Base-by-base conservation (phyloP, 192 early-diverging fungal species). In the Linnemannia zychae region DNA sequence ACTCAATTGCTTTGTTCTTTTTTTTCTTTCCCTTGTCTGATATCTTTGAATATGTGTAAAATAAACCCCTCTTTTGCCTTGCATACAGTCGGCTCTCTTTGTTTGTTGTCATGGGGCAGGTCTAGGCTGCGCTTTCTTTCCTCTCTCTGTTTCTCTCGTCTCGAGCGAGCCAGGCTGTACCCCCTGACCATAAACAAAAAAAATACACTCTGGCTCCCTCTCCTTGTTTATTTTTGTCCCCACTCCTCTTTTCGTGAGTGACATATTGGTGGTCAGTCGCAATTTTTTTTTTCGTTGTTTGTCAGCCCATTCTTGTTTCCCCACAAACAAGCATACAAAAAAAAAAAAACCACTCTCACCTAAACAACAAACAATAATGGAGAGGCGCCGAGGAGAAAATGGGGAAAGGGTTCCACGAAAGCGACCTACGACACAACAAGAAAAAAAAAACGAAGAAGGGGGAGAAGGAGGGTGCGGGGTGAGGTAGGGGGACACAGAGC, bases 61-160 rank as follows among this genome's bases (percentile, higher is more conserved):
- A 71, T 71, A 71, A 71, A 71, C n/a, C 69, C 40, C 38, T 46
- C 40, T 46, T n/a, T 71, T 71, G 69, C 44, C 24, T 38, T 63
- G 57, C 57, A 63, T 63, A 33, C n/a, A 44, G 9, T 44, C 40
- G 40, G n/a, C 53, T 11, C 57, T 60, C 28, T 16, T 9, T n/a
- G 24, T 63, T 63, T 63, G 7, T 22, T 22, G 20, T 60, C 28
- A 15, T 63, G 22, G 57, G 57, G 24, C 57, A 0, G 9, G 57
- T 31, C 57, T 63, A 12, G 28, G 9, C 57, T 12, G 57, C 57
- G 48, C 57, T 31, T n/a, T 22, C 18, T 31, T 31, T 63, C 9
- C 15, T 31, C 15, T 28, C 57, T 24, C 57, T 63, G 11, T 13
- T 28, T 28, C 22, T 12, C 57, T 63, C n/a, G n/a, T n/a, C n/a